A percentile compares a stretch with the other conserved stretches of the same genome.
phyloP scores from a whole-genome alignment of 441 rosid species.

The Corymbia citriodora region DNA sequence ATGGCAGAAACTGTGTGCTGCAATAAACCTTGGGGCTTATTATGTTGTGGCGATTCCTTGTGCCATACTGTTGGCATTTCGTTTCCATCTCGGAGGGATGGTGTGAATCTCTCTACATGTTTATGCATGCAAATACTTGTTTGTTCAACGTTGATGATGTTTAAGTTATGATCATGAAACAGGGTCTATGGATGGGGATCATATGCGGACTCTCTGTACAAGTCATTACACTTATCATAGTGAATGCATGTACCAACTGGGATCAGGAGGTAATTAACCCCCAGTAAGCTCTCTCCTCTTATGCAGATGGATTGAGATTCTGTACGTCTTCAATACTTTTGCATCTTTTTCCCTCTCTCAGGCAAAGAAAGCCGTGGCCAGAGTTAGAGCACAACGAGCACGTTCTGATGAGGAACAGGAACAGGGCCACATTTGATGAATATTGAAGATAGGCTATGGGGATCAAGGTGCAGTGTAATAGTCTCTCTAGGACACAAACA shows the following conservation, averaged over 20 bases:
- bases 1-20: constrained; percentile 36
- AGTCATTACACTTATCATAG: constrained; percentile 25
- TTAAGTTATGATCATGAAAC: not conserved
- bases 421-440: not conserved
- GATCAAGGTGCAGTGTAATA: not conserved
- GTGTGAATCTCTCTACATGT: not conserved
- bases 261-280: constrained; percentile 22
- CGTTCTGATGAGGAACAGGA: not conserved
- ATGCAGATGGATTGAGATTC: not conserved
- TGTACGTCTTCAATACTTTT: not conserved
- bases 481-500: not conserved
- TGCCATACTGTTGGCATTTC: constrained; percentile 30
- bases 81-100: constrained; percentile 31
- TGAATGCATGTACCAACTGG: constrained; percentile 33
- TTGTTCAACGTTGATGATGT: not conserved
- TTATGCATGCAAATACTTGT: not conserved
- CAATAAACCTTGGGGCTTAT: constrained; percentile 44
- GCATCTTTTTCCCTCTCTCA: not conserved
- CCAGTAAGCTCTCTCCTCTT: not conserved
- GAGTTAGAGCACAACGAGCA: not conserved
- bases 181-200: constrained; percentile 52
- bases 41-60: constrained; percentile 36
- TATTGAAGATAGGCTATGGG: not conserved
- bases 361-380: constrained; percentile 5
- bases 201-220: constrained; percentile 35